Percentiles rank a stretch among this genome's conserved stretches.
Evolutionary conservation across 2,329 filamentous ascomycete species (phyloP).

Genomic region (Sarocladiaceae sp.): DNA sequence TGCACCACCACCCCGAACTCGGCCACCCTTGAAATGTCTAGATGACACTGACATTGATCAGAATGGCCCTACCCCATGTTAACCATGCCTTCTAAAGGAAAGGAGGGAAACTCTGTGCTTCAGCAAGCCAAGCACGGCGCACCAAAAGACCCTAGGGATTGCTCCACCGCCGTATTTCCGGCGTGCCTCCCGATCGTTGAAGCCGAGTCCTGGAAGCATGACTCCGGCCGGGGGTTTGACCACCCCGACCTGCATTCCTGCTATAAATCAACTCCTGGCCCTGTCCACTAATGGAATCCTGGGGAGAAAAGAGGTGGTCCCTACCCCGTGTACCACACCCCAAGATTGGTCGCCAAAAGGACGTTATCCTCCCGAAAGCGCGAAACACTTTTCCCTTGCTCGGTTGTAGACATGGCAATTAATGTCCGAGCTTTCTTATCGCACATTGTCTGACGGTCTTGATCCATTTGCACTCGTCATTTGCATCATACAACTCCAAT

Average conservation of each 20-base stretch:
- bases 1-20: neutral
- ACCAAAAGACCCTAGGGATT: neutral
- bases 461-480: neutral
- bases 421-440: neutral
- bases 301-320: neutral
- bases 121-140: neutral
- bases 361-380: too few relatives aligned
- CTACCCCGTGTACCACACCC: too few relatives aligned
- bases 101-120: neutral
- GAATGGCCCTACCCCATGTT: neutral
- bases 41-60: too few relatives aligned
- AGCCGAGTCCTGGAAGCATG: constrained; percentile 5
- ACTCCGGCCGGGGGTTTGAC: neutral
- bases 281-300: neutral
- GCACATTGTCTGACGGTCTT: neutral
- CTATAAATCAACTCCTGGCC: neutral
- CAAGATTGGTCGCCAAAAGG: neutral
- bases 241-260: neutral
- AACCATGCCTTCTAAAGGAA: neutral
- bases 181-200: neutral
- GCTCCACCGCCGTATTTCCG: constrained; percentile 8
- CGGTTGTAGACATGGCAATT: neutral
- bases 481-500: neutral
- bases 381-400: neutral
- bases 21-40: neutral